phyloP scores from a whole-genome alignment of 2,329 filamentous ascomycete genomes.

The Stemphylium lycopersici region DNA sequence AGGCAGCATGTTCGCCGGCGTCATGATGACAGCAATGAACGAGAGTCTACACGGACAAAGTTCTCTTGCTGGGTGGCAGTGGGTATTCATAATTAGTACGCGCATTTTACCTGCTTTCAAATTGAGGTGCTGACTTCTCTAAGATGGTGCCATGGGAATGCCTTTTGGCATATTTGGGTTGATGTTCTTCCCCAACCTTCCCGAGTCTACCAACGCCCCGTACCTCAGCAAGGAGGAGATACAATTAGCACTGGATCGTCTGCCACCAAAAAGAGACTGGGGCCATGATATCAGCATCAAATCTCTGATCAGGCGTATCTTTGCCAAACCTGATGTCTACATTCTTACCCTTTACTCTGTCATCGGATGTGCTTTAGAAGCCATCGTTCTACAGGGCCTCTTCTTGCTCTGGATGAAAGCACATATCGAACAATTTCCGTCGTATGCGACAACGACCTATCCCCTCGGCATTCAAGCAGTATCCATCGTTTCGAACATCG shows the following conservation, averaged over 20 bases:
- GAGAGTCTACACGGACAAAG: conserved; percentile 27
- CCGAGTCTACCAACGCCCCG: conserved; percentile 30
- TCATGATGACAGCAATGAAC: conserved; percentile 45
- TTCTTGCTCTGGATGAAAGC: conserved; percentile 37
- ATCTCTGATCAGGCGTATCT: conserved; percentile 30
- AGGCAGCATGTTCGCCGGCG: conserved; percentile 41
- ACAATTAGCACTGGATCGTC: conserved; percentile 32
- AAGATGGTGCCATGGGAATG: conserved; percentile 40
- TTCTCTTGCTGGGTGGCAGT: conserved; percentile 36
- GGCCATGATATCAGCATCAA: conserved; percentile 32
- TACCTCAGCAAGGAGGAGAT: conserved; percentile 36
- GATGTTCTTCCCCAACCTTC: conserved; percentile 36
- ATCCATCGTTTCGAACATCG: conserved; percentile 59
- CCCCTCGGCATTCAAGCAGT: conserved; percentile 63
- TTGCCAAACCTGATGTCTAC: conserved; percentile 42
- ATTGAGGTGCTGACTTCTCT: conserved; percentile 3
- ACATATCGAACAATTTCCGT: conserved; percentile 31
- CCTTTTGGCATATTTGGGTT: conserved; percentile 39
- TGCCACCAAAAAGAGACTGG: conserved; percentile 34
- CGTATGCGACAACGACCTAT: conserved; percentile 63
- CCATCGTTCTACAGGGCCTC: conserved; percentile 36
- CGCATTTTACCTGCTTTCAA: neutral
- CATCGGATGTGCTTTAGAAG: conserved; percentile 46
- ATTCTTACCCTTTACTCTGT: conserved; percentile 50
- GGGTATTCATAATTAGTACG: conserved; percentile 39